phyloP scores from a whole-genome alignment of 495 filamentous ascomycete genomes.

The Hyphodiscus hymeniophilus region DNA sequence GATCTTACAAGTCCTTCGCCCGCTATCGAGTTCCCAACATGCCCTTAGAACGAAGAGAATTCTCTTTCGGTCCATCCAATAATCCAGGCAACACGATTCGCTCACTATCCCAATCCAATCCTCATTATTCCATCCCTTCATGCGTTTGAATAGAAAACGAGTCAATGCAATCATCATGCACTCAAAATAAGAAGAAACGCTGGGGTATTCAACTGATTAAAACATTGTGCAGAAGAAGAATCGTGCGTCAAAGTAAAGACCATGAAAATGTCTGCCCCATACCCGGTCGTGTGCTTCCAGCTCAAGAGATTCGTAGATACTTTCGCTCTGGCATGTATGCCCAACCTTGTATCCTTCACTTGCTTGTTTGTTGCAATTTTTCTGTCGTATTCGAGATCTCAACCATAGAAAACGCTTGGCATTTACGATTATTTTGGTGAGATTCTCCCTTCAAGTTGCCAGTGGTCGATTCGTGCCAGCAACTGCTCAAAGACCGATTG shows the following conservation, averaged over 20 bases:
- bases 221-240: neutral
- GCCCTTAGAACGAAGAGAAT: no score
- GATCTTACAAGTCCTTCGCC: no score
- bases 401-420: neutral
- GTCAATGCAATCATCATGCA: neutral
- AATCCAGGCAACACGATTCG: no score
- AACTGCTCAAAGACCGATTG: conserved; percentile 45
- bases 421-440: neutral
- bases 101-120: no score
- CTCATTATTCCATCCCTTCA: neutral
- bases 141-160: no score
- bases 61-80: no score
- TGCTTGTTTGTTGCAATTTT: neutral
- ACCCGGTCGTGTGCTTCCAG: no score
- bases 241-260: neutral
- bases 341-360: neutral
- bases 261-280: no score
- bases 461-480: neutral
- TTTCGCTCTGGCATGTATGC: no score
- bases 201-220: conserved; percentile 15
- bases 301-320: no score
- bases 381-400: neutral
- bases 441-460: no score
- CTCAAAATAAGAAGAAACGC: conserved; percentile 8
- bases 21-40: no score